A percentile compares a stretch with the other conserved stretches of the same genome.
Evolutionary conservation across 1,139 yeast genomes (phyloP).

Genomic region (Geotrichum aggregatum): DNA sequence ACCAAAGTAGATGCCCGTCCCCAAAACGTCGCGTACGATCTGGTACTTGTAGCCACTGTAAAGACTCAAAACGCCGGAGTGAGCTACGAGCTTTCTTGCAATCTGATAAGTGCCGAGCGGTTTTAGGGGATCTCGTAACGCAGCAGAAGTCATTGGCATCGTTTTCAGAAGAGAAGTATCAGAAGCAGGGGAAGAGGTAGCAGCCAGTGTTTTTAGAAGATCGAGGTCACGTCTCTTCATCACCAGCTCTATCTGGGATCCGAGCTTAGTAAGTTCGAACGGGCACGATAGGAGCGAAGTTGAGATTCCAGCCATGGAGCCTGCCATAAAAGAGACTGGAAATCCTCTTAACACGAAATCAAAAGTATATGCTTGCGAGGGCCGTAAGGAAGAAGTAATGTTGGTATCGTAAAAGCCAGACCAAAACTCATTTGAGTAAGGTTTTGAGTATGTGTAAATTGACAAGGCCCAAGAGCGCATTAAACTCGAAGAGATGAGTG

Average conservation of each 20-base stretch:
- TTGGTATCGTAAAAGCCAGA: slow-evolving; percentile 25
- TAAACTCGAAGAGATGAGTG: slow-evolving; percentile 31
- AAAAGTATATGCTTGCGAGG: slow-evolving; percentile 8
- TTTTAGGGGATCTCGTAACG: slow-evolving; percentile 7
- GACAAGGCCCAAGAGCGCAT: slow-evolving; percentile 49
- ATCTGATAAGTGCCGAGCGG: slow-evolving; percentile 45
- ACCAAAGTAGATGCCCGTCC: slow-evolving; percentile 70
- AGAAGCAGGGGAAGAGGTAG: slow-evolving; percentile 14
- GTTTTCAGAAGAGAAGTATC: background rate
- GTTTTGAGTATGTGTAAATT: slow-evolving; percentile 57
- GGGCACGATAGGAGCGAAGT: slow-evolving; percentile 75
- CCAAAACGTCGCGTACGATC: slow-evolving; percentile 58
- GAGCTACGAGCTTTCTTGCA: slow-evolving; percentile 48
- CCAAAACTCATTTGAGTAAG: slow-evolving; percentile 35
- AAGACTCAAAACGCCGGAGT: slow-evolving; percentile 59
- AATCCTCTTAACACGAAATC: slow-evolving; percentile 46
- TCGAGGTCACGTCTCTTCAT: slow-evolving; percentile 44
- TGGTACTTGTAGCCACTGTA: slow-evolving; percentile 74
- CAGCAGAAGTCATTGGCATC: no score
- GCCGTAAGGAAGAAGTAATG: background rate
- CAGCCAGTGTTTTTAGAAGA: slow-evolving; percentile 25
- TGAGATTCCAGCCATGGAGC: slow-evolving; percentile 61
- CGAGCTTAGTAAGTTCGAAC: slow-evolving; percentile 77
- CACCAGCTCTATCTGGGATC: slow-evolving; percentile 59
- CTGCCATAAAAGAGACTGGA: slow-evolving; percentile 64